Percentiles rank a stretch among this genome's conserved stretches.
Conservation (phyloP, 495 filamentous ascomycete genomes). For the Polyplosphaeria fusca region DNA sequence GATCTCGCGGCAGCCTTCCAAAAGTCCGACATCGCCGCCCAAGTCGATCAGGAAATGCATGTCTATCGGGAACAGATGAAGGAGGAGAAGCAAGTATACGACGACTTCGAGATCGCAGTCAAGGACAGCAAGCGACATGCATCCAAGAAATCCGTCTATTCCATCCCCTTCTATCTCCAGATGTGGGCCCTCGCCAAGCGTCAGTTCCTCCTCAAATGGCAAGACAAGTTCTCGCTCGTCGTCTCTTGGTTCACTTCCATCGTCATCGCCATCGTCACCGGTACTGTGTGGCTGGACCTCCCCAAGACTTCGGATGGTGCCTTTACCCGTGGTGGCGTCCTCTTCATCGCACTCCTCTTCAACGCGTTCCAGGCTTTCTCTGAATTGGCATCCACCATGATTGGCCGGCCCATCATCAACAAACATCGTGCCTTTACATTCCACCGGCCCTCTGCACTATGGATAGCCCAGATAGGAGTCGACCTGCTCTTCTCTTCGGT, state of each 20-base stretch:
- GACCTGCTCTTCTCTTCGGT: constrained; percentile 67
- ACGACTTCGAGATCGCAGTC: constrained; percentile 76
- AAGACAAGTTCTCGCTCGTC: constrained; percentile 72
- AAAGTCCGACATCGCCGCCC: constrained; percentile 55
- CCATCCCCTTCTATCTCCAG: constrained; percentile 73
- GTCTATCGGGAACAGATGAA: constrained; percentile 59
- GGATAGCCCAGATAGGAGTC: constrained; percentile 76
- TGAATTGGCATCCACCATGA: constrained; percentile 68
- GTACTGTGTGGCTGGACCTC: constrained; percentile 72
- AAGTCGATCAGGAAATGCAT: constrained; percentile 63
- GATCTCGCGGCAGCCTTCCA: constrained; percentile 66
- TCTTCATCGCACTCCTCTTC: constrained; percentile 74
- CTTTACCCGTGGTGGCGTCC: constrained; percentile 71
- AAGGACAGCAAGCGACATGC: constrained; percentile 71
- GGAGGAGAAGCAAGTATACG: constrained; percentile 60
- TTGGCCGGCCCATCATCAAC: constrained; percentile 70
- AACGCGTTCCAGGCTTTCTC: constrained; percentile 78
- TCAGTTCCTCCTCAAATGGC: constrained; percentile 80
- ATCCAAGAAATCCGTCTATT: constrained; percentile 71
- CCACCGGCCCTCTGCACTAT: constrained; percentile 72
- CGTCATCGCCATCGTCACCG: constrained; percentile 71
- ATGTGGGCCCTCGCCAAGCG: constrained; percentile 79
- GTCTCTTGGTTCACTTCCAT: constrained; percentile 75
- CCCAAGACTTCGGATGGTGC: constrained; percentile 64
- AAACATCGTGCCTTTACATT: constrained; percentile 79